These are phyloP conservation scores for Arctium minus DNA, from an alignment of 129 eudicot genomes.

Conservation along the genomic window DNA sequence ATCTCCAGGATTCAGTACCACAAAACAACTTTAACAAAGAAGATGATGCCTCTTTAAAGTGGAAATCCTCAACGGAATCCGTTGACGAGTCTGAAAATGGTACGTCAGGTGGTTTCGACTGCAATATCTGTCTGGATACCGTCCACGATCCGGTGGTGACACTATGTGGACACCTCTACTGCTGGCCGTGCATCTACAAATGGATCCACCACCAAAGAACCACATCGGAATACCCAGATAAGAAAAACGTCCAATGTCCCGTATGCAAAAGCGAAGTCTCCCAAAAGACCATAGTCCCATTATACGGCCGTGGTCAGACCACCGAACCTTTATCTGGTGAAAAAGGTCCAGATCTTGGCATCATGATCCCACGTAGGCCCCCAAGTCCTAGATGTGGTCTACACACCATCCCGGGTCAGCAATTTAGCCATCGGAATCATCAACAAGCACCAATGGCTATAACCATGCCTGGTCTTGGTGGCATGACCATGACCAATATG, in stretches of 20 bases:
- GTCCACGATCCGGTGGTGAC: slow-evolving; percentile 89
- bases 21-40: slow-evolving; percentile 24
- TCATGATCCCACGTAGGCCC: slow-evolving; percentile 66
- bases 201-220: slow-evolving; percentile 62
- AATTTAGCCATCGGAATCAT: slow-evolving; percentile 20
- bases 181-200: slow-evolving; percentile 94
- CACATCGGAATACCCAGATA: slow-evolving; percentile 32
- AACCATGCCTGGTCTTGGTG: slow-evolving; percentile 25
- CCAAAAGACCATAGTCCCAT: slow-evolving; percentile 55
- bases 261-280: slow-evolving; percentile 76
- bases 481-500: slow-evolving; percentile 39
- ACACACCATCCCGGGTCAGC: slow-evolving; percentile 30
- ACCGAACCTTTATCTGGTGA: slow-evolving; percentile 24
- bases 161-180: slow-evolving; percentile 85
- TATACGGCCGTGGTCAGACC: slow-evolving; percentile 72
- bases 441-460: slow-evolving; percentile 30
- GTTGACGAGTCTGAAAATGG: slow-evolving; percentile 31
- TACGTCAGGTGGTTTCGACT: slow-evolving; percentile 53
- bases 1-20: slow-evolving; percentile 29
- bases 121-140: slow-evolving; percentile 77
- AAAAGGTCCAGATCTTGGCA: slow-evolving; percentile 16
- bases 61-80: slow-evolving; percentile 37
- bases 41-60: slow-evolving; percentile 27
- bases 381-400: slow-evolving; percentile 41
- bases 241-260: slow-evolving; percentile 60